Evolutionary conservation across 2,329 filamentous ascomycete genomes (phyloP), one percentile per base, ranked within the genome.

Genomic region (Colletotrichum orbiculare): DNA sequence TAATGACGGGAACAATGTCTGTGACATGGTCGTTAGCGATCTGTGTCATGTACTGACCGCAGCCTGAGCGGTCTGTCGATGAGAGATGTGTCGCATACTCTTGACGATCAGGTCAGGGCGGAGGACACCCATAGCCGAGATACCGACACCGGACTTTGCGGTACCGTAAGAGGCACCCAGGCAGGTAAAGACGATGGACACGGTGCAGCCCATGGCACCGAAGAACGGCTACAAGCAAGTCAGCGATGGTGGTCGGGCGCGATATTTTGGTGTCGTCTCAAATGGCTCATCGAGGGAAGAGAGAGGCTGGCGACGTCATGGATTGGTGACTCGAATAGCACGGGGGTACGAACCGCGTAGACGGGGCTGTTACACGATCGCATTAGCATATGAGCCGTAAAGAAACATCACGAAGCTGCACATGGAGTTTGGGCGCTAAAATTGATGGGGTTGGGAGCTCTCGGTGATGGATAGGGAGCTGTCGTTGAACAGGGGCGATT

Each of bases 1-100:
- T 99, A 90, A 99, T 97, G 82, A 98, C 96, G 79, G 96, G 96
- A 71, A 98, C 95, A 81, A 98, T 97, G 88, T 97, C 95, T 98
- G 2, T 60, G 6, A n/a, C 10, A 8, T 6, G 43, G 72, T 9
- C 53, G 17, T 33, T 38, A 52, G 64, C 73, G 33, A n/a, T 13
- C 54, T 73, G 56, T 49, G 41, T 15, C 17, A 11, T 15, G 15
- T 2, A 2, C 45, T 3, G 4, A 42, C 38, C 52, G 15, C 35
- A 25, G 43, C 37, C 8, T 25, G 35, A 3, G 12, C 15, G 41
- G 42, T 15, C 11, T 2, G 0, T 54, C 12, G 57, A 46, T 33
- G 49, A 37, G 39, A 43, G 38, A 43, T 52, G 55, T 59, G 68
- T 66, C 54, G 72, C 94, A 76, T 91, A 98, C 96, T 98, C 91